Percentiles rank a stretch among this genome's conserved stretches.
Conservation (phyloP, 768 basidiomycete species). For the Lentinula edodes region DNA sequence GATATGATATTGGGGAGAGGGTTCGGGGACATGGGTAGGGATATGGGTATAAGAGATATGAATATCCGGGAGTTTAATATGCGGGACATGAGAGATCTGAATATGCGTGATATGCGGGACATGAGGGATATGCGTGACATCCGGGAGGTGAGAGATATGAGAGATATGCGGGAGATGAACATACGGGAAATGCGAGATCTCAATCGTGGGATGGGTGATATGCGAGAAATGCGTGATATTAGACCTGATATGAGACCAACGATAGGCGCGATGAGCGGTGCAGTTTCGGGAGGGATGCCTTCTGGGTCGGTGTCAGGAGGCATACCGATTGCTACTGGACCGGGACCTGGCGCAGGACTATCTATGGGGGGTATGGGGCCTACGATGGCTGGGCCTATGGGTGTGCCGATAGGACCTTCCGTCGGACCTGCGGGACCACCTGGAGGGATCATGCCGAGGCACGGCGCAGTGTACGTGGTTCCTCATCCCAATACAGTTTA, state of each 20-base stretch:
- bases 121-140: no score
- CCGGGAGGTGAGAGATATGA: no score
- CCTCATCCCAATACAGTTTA: no score
- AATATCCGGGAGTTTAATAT: neutral
- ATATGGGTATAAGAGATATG: neutral
- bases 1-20: neutral
- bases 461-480: neutral
- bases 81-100: no score
- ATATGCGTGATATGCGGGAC: no score
- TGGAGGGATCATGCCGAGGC: neutral
- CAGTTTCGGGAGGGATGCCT: neutral
- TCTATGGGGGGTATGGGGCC: neutral
- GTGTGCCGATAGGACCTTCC: neutral
- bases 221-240: no score
- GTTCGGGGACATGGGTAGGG: neutral
- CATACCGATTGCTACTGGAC: neutral
- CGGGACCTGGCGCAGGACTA: neutral
- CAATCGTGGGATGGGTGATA: no score
- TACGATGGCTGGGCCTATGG: neutral
- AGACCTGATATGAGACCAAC: no score
- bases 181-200: no score
- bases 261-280: neutral
- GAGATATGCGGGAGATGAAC: no score
- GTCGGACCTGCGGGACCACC: neutral
- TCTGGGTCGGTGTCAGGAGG: neutral